These are phyloP conservation scores for Gynostemma pentaphyllum DNA, from an alignment of 306 rosid species.

Conservation along the genomic window DNA sequence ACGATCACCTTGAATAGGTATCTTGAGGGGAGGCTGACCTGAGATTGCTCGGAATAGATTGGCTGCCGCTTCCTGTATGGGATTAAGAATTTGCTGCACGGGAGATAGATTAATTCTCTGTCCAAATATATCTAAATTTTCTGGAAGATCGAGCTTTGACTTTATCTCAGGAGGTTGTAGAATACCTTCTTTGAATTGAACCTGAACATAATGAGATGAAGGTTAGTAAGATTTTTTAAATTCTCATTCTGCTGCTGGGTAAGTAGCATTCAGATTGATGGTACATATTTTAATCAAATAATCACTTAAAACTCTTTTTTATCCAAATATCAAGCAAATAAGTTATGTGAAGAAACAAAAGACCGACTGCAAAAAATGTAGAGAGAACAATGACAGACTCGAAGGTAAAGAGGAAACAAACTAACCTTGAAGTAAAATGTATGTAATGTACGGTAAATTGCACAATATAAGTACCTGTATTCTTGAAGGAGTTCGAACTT, in stretches of 20 bases:
- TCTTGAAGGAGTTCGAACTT: slow-evolving; percentile 81
- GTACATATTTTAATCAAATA: not conserved
- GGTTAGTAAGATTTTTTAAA: slow-evolving; percentile 8
- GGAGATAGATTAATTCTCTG: slow-evolving; percentile 53
- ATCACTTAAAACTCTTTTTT: not conserved
- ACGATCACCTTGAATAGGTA: slow-evolving; percentile 87
- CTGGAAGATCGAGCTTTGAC: slow-evolving; percentile 63
- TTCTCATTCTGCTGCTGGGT: not conserved
- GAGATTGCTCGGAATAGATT: slow-evolving; percentile 55
- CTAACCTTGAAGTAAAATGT: not conserved
- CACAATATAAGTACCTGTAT: slow-evolving; percentile 48
- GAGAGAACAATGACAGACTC: no score
- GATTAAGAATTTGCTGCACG: slow-evolving; percentile 56
- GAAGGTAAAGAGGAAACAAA: no score
- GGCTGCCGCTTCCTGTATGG: slow-evolving; percentile 49
- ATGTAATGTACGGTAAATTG: not conserved
- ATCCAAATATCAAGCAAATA: not conserved
- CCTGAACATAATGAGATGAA: slow-evolving; percentile 36
- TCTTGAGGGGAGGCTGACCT: slow-evolving; percentile 69
- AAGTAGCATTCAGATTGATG: not conserved
- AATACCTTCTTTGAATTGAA: slow-evolving; percentile 77
- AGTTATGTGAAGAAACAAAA: not conserved
- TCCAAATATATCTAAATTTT: slow-evolving; percentile 58
- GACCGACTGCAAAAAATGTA: no score
- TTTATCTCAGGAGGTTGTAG: slow-evolving; percentile 77